Evolutionary conservation across 2,329 filamentous ascomycete species (phyloP).

Genomic region (Penicillium corylophilum): DNA sequence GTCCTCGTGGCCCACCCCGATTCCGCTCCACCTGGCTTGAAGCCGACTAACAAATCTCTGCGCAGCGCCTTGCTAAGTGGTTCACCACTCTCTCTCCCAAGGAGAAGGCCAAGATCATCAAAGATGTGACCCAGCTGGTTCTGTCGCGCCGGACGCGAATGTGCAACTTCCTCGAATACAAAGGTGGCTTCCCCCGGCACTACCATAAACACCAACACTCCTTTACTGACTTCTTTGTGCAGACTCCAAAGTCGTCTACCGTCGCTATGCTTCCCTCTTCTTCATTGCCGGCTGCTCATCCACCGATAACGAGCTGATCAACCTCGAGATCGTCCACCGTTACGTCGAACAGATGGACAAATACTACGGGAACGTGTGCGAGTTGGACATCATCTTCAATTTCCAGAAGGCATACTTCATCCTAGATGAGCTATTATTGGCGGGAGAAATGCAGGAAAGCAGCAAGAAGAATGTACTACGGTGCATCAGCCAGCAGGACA

Average conservation of each 20-base stretch:
- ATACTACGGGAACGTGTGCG: conserved; percentile 99
- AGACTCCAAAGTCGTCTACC: conserved; percentile 99
- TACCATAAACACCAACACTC: not conserved
- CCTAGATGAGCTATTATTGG: conserved; percentile 89
- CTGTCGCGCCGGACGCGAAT: conserved; percentile 94
- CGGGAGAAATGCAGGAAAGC: conserved; percentile 96
- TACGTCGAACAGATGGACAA: conserved; percentile 99
- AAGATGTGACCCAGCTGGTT: conserved; percentile 97
- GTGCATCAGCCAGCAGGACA: conserved; percentile 96
- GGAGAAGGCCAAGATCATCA: conserved; percentile 99
- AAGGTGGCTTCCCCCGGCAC: conserved; percentile 60
- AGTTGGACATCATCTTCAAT: conserved; percentile 99
- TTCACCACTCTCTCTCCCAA: conserved; percentile 96
- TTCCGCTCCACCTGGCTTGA: conserved; percentile 22
- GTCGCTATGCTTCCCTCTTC: conserved; percentile 96
- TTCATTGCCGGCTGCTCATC: conserved; percentile 97
- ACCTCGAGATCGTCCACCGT: conserved; percentile 96
- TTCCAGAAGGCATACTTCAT: conserved; percentile 99
- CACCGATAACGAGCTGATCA: conserved; percentile 98
- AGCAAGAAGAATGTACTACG: conserved; percentile 98
- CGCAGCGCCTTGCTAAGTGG: conserved; percentile 96
- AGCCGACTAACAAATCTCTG: conserved; percentile 27
- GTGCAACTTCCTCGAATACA: conserved; percentile 99
- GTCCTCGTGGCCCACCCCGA: conserved; percentile 45
- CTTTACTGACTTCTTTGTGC: conserved; percentile 8